Evolutionary conservation across 495 filamentous ascomycete genomes (phyloP), one percentile per base, ranked within the genome.

Genomic region (Cetradonia linearis): DNA sequence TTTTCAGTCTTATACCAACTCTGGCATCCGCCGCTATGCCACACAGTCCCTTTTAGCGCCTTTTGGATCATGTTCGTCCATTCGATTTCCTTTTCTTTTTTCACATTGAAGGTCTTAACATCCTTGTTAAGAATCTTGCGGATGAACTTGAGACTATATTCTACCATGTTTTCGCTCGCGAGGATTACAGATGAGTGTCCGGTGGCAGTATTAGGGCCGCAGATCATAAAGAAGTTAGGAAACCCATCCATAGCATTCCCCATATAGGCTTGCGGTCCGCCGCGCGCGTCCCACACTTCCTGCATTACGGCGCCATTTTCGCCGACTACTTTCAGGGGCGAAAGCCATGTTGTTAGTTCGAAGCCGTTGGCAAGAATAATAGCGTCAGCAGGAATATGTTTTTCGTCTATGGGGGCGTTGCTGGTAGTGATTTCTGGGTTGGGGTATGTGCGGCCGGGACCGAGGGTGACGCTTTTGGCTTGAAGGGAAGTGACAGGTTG

Each of bases 201-300:
- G 2, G 81, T 86, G 0, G 71, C 77, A 1, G 81, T 84, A 61
- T 87, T 86, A 0, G 84, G 84, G 0, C 84, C 84, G 64, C 83
- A 81, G 7, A 87, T 68, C 42, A 84, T 77, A 70, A 87, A 87
- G 69, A 86, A 81, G 59, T 87, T 87, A 0, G 84, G 84, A 66
- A 84, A 87, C 0, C 77, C 76, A 59, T 85, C 80, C 70, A 87
- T 74, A 4, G 83, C 81, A 47, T 79, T 80, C 5, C 82, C 83
- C 56, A 80, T 77, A 67, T 87, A 87, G 6, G 83, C 80, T 60
- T 83, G 81, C 0, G 83, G 69, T 1, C 81, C 81, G 1, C 82
- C 82, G 11, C 74, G 63, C 59, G 76, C 72, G 0, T 78, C 71
- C 77, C 81, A 85, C 0, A 79, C 68, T 47, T 82, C 73, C 31